Base-by-base conservation (phyloP, 352 stramenopile genomes). In the Peronospora destructor region DNA sequence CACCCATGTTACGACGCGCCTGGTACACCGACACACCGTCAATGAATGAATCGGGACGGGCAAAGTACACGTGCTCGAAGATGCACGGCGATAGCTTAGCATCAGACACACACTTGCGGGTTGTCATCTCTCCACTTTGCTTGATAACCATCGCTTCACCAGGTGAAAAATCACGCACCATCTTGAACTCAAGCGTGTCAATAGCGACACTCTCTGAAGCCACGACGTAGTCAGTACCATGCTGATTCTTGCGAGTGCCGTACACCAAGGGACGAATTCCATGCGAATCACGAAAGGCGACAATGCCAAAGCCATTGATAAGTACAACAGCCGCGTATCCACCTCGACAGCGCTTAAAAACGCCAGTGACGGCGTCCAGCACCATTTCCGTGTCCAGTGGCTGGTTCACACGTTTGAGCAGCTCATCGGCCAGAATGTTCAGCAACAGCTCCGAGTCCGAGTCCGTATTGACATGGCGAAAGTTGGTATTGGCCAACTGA, bases 51-150 rank as follows among this genome's bases (percentile, higher is more conserved):
- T 99, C 97, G 6, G 97, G 97, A 33, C 97, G 87, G 2, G 96
- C 94, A 78, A 99, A 99, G 76, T 99, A 99, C 32, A 99, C 96
- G 72, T 99, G 98, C 79, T 99, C 97, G 65, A 99, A 99, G 59
- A 99, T 98, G 68, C 97, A 99, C n/a, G 96, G 96, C 8, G 72
- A 83, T 11, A 97, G 78, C 47, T 66, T 74, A 9, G 75, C 62
- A 33, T 73, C 47, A 9, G 72, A 59, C 33, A 80, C 65, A 68
- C 94, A 97, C 45, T 88, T 71, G 45, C 90, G 85, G 9, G 79
- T 87, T 44, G 87, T 80, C 26, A 97, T 85, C 35, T 80, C 56
- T 19, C 80, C 94, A 53, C 66, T 87, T 67, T 90, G 79, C 63
- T 75, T 93, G 55, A 99, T 87, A 33, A 99, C 86, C 60, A 99